Conservation (phyloP, 148 eudicot species). For the Diospyros lotus region DNA sequence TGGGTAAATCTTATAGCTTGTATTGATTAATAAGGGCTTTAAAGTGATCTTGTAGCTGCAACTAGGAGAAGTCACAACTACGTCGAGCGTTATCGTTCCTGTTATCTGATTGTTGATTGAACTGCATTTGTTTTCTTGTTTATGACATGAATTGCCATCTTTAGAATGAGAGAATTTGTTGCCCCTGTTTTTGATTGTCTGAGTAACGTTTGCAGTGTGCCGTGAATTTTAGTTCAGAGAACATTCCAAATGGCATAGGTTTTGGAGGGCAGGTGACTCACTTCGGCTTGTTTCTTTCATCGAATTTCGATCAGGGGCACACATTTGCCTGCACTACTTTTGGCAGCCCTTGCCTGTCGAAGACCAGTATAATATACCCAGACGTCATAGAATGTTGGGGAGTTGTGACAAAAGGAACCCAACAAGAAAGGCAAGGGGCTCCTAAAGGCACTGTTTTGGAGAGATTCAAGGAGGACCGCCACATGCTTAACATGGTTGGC, state of each 20-base stretch:
- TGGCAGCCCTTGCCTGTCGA: conserved; percentile 74
- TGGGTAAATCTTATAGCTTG: conserved; percentile 47
- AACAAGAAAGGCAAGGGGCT: conserved; percentile 31
- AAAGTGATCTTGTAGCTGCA: not conserved
- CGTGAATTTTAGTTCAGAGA: conserved; percentile 68
- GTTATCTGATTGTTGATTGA: not conserved
- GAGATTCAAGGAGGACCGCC: conserved; percentile 86
- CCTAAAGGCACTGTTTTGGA: conserved; percentile 73
- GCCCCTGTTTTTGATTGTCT: not conserved
- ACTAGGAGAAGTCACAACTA: no score
- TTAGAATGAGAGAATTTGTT: not conserved
- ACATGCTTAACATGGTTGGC: conserved; percentile 91
- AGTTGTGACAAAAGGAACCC: conserved; percentile 45
- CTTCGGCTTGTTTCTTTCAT: conserved; percentile 82
- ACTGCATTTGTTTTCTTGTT: not conserved
- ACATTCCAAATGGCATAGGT: conserved; percentile 90
- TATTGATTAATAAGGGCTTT: not conserved
- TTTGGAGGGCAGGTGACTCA: conserved; percentile 74
- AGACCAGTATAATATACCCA: conserved; percentile 53
- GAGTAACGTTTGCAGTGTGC: conserved; percentile 57
- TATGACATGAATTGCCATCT: not conserved
- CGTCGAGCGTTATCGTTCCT: no score
- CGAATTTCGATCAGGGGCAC: conserved; percentile 79
- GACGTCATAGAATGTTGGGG: conserved; percentile 99
- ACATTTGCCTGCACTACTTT: conserved; percentile 74